Base-by-base conservation (phyloP, 2,329 filamentous ascomycete genomes). In the Zasmidium cellare region DNA sequence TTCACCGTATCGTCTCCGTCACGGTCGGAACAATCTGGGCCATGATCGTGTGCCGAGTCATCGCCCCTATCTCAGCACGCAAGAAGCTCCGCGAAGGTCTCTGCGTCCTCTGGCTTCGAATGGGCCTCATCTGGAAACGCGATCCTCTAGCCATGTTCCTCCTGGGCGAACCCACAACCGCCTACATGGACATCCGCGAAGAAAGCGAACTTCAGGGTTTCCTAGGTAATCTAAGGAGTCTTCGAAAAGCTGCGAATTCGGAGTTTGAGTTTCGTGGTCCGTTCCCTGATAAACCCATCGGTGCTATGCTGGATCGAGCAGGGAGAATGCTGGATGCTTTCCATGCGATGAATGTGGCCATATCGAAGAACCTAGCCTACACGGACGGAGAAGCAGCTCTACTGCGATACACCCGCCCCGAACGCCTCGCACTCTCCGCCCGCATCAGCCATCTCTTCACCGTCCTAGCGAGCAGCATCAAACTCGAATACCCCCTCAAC, bases 121-220 rank as follows among this genome's bases (percentile, higher is more conserved):
- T 99, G 86, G 91, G 92, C 16, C 82, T 99, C 31, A 92, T 97
- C 64, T 99, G 94, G 94, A 96, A 93, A 76, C 86, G 92, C 46
- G 93, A 96, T 9, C 94, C 94, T 0, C 79, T 99, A 22, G 88
- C 89, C 3, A 85, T 87, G 6, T 82, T 96, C 14, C 71, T 80
- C 1, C 69, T 74, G 2, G 76, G 76, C 60, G 61, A 68, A 38
- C 71, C 72, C 1, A 55, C 63, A 20, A 69, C 68, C 64, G 68
- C 78, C 55, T 97, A 96, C 72, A 92, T 97, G 83, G 88, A 88
- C 61, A 84, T 92, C n/a, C 85, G 87, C 35, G 94, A 97, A 74
- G 92, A 96, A 71, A 84, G 89, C 3, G 89, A 92, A 45, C 83
- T 99, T 54, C 92, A 96, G 69, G 86, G 89, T 57, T 97, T 93